A percentile compares a stretch with the other conserved stretches of the same genome.
phyloP scores from a whole-genome alignment of 164 flowering plant genomes.

The Saururus chinensis region DNA sequence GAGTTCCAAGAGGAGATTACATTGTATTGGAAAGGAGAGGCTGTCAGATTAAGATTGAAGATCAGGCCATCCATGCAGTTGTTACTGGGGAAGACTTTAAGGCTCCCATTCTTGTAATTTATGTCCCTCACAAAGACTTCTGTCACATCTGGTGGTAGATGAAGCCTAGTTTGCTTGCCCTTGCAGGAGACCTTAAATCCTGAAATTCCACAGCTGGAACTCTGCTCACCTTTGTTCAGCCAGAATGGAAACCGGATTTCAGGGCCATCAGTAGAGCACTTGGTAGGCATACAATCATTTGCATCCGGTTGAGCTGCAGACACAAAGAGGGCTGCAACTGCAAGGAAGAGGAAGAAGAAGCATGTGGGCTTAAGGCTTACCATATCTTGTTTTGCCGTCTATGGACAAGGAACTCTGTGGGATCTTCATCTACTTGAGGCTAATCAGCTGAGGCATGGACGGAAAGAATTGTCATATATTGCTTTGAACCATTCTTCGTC shows the following conservation, averaged over 20 bases:
- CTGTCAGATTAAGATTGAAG: neutral
- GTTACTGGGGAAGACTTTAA: neutral
- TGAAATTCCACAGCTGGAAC: neutral
- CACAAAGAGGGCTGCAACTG: too few relatives aligned
- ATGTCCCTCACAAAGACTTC: neutral
- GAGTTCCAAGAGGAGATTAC: neutral
- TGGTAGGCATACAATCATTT: neutral
- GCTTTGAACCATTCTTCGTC: too few relatives aligned
- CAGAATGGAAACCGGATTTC: neutral
- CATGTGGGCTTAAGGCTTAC: too few relatives aligned
- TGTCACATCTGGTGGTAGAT: too few relatives aligned
- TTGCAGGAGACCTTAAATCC: neutral
- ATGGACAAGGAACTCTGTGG: too few relatives aligned
- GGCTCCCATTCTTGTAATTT: neutral
- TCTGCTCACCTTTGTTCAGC: neutral
- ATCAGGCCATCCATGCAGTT: neutral
- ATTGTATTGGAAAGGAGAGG: neutral
- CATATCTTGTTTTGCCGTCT: too few relatives aligned
- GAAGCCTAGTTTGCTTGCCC: neutral
- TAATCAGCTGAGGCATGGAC: too few relatives aligned
- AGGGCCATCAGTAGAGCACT: neutral
- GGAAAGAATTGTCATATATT: too few relatives aligned
- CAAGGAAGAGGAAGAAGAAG: too few relatives aligned
- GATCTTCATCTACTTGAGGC: too few relatives aligned
- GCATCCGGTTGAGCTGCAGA: neutral